A percentile compares a stretch with the other conserved stretches of the same genome.
phyloP scores from a whole-genome alignment of 805 yeast genomes.

The Suhomyces sp. region DNA sequence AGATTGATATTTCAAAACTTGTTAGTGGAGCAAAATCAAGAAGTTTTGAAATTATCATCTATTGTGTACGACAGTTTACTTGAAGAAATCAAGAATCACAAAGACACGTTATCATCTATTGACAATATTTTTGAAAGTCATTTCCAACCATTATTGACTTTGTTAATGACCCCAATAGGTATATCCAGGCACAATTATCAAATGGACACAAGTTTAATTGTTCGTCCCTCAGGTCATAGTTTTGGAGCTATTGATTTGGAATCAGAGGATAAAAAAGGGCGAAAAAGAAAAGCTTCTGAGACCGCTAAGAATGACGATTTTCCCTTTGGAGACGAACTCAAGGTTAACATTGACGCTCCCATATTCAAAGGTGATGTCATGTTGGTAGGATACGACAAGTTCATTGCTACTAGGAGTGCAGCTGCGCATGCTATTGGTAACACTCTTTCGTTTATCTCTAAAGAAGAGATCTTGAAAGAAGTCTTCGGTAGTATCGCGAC shows the following conservation, averaged over 20 bases:
- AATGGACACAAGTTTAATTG: constrained; percentile 71
- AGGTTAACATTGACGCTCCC: constrained; percentile 90
- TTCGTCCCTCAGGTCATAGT: constrained; percentile 75
- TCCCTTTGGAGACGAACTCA: constrained; percentile 50
- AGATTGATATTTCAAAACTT: constrained; percentile 84
- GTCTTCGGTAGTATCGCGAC: constrained; percentile 38
- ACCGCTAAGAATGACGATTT: constrained; percentile 26
- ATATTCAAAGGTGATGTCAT: constrained; percentile 88
- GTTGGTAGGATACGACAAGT: constrained; percentile 71
- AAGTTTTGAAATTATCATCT: constrained; percentile 62
- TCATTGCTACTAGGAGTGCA: constrained; percentile 71
- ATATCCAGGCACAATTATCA: constrained; percentile 83
- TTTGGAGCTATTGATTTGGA: constrained; percentile 20
- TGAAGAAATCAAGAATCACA: constrained; percentile 36
- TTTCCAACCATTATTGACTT: constrained; percentile 56
- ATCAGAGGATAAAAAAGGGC: constrained; percentile 38
- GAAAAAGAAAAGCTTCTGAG: constrained; percentile 44
- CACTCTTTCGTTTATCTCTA: constrained; percentile 51
- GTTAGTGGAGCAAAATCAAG: constrained; percentile 82
- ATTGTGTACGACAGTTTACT: constrained; percentile 60
- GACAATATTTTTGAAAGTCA: constrained; percentile 58
- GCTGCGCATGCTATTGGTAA: constrained; percentile 77
- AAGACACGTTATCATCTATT: constrained; percentile 37
- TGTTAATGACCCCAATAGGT: constrained; percentile 93
- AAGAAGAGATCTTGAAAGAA: constrained; percentile 35